Evolutionary conservation across 192 early-diverging fungal genomes (phyloP).

Genomic region (Geranomyces variabilis): DNA sequence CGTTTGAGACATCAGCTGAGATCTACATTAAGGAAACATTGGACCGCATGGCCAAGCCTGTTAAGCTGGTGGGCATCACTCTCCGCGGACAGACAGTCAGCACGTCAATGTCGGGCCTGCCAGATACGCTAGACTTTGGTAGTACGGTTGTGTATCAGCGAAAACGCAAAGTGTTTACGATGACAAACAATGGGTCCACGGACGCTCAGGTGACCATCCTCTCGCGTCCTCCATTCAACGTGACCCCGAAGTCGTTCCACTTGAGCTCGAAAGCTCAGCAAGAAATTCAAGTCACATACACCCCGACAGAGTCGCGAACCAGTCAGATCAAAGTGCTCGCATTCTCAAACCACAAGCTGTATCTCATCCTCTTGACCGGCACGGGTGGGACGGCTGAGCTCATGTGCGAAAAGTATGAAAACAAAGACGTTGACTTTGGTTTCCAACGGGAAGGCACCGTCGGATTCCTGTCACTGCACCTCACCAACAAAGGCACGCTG

Average conservation of each 20-base stretch:
- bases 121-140: conserved; percentile 61
- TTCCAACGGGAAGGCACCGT: conserved; percentile 55
- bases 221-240: conserved; percentile 52
- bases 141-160: conserved; percentile 53
- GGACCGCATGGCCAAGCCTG: conserved; percentile 48
- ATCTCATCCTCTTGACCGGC: conserved; percentile 46
- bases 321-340: conserved; percentile 46
- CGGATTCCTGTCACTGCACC: conserved; percentile 53
- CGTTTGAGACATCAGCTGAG: conserved; percentile 56
- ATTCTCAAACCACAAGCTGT: conserved; percentile 63
- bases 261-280: conserved; percentile 48
- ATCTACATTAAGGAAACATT: conserved; percentile 50
- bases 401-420: conserved; percentile 60
- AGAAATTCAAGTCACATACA: conserved; percentile 50
- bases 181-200: conserved; percentile 55
- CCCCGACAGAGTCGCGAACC: conserved; percentile 55
- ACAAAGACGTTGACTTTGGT: conserved; percentile 62
- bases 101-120: conserved; percentile 53
- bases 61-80: conserved; percentile 46
- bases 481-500: conserved; percentile 62
- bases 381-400: conserved; percentile 58
- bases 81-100: conserved; percentile 53
- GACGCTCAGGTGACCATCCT: conserved; percentile 53
- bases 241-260: conserved; percentile 48
- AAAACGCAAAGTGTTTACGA: conserved; percentile 39